A percentile compares a stretch with the other conserved stretches of the same genome.
phyloP scores from a whole-genome alignment of 768 basidiomycete genomes.

The Macrolepiota dolichaula region DNA sequence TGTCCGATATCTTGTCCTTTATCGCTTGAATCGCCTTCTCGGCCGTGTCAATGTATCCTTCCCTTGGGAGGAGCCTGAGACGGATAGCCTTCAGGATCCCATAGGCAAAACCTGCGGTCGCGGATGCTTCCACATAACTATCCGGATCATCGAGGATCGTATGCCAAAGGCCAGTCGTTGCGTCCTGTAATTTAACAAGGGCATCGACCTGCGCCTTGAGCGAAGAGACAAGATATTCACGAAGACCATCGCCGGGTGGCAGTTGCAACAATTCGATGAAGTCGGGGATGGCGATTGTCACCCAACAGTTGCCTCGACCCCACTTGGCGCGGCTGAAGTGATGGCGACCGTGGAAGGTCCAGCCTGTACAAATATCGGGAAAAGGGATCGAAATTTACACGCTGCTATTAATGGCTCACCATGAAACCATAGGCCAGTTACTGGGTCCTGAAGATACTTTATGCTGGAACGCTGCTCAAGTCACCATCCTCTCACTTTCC shows the following conservation, averaged over 20 bases:
- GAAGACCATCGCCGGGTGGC: slow-evolving; percentile 36
- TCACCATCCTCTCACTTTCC: not conserved
- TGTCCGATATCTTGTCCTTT: slow-evolving; percentile 39
- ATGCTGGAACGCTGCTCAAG: slow-evolving; percentile 22
- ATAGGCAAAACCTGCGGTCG: slow-evolving; percentile 46
- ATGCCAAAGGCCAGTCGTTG: slow-evolving; percentile 46
- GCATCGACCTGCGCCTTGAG: slow-evolving; percentile 46
- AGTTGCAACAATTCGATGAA: slow-evolving; percentile 45
- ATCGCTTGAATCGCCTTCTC: slow-evolving; percentile 39
- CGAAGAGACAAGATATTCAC: slow-evolving; percentile 37
- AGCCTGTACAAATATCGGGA: slow-evolving; percentile 23
- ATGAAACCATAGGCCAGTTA: slow-evolving; percentile 47
- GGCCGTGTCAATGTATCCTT: slow-evolving; percentile 35
- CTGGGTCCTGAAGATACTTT: slow-evolving; percentile 41
- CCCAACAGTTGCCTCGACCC: slow-evolving; percentile 58
- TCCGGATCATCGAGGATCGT: slow-evolving; percentile 49
- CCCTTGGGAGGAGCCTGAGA: slow-evolving; percentile 37
- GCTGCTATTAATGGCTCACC: slow-evolving; percentile 23
- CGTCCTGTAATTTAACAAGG: slow-evolving; percentile 41
- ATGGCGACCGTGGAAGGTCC: slow-evolving; percentile 43
- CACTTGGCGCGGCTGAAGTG: slow-evolving; percentile 45
- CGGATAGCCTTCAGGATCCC: slow-evolving; percentile 42
- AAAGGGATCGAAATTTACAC: not conserved
- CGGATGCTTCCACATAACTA: slow-evolving; percentile 49
- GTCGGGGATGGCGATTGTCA: slow-evolving; percentile 42